Evolutionary conservation across 495 filamentous ascomycete genomes (phyloP), one percentile per base, ranked within the genome.

Genomic region (Bacidia rubella): DNA sequence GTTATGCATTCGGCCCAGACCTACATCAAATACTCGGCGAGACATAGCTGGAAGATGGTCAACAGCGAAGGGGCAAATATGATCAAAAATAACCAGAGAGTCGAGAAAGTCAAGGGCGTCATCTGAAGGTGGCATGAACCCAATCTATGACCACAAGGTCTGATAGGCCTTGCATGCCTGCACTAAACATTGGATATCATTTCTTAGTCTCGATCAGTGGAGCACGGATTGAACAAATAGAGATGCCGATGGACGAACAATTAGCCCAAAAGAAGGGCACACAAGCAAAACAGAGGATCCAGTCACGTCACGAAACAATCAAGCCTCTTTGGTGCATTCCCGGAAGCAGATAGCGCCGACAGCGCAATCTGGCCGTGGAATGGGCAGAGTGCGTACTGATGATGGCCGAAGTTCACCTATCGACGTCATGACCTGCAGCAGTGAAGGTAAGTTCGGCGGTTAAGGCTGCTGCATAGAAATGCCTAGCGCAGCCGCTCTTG

Each of bases 21-120:
- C 59, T 1, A 62, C 59, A 39, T 62, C 59, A 42, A 62, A 62
- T 3, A 62, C 59, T 40, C 59, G 44, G 27, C 59, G 56, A 25
- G 59, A 62, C 59, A 62, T 62, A 43, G 51, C 45, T 19, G 59
- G 59, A n/a, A 58, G 29, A 26, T 57, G 45, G 32, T 58, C 46
- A 24, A 54, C 35, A 4, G 54, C 54, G 24, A 53, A 56, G 22
- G 56, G 59, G 47, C 54, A 62, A 32, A 59, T 62, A 19, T 54
- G 59, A 40, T 62, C 54, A 47, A 59, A 57, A 12, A 62, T 56
- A 15, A 56, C 40, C 27, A 59, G 54, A 29, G 59, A 62, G 39
- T 57, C 54, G 38, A 49, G 55, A 23, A 53, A 60, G 39, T 62
- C 59, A 32, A 62, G 38, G 25, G 59, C 54, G 55, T 59, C 57